A percentile compares a stretch with the other conserved stretches of the same genome.
Evolutionary conservation across 495 filamentous ascomycete species (phyloP).

Genomic region (Penicillium chermesinum): DNA sequence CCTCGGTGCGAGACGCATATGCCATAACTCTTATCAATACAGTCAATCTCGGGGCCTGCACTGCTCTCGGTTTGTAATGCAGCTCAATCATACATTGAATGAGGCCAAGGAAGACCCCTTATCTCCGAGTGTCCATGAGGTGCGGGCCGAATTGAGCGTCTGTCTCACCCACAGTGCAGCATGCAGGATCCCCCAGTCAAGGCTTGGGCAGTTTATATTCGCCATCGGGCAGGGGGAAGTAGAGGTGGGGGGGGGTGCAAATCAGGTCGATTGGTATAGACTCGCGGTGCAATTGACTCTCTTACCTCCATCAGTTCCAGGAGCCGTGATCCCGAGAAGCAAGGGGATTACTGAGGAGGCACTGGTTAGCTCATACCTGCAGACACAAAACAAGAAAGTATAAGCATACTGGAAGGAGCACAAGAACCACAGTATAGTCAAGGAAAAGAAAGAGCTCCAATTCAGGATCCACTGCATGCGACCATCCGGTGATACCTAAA

Average conservation of each 20-base stretch:
- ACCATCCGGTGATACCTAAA: slow-evolving; percentile 11
- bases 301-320: slow-evolving; percentile 16
- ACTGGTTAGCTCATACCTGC: slow-evolving; percentile 1
- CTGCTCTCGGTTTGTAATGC: not conserved
- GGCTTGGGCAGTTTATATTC: no score
- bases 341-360: slow-evolving; percentile 1
- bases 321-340: slow-evolving; percentile 1
- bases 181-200: not conserved
- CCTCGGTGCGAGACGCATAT: not conserved
- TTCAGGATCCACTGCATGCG: slow-evolving; percentile 8
- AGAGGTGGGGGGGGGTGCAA: not conserved
- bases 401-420: slow-evolving; percentile 2
- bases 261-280: not conserved
- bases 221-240: no score
- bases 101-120: slow-evolving; percentile 1
- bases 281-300: not conserved
- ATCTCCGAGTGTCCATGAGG: slow-evolving; percentile 1
- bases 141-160: slow-evolving; percentile 13
- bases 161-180: slow-evolving; percentile 21
- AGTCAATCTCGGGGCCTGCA: not conserved
- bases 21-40: not conserved
- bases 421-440: slow-evolving; percentile 1
- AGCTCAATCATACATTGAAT: slow-evolving; percentile 6
- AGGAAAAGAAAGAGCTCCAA: not conserved
- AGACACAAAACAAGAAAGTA: not conserved